These are phyloP conservation scores for Talaromyces adpressus DNA, from an alignment of 495 filamentous ascomycete species.

Conservation along the genomic window DNA sequence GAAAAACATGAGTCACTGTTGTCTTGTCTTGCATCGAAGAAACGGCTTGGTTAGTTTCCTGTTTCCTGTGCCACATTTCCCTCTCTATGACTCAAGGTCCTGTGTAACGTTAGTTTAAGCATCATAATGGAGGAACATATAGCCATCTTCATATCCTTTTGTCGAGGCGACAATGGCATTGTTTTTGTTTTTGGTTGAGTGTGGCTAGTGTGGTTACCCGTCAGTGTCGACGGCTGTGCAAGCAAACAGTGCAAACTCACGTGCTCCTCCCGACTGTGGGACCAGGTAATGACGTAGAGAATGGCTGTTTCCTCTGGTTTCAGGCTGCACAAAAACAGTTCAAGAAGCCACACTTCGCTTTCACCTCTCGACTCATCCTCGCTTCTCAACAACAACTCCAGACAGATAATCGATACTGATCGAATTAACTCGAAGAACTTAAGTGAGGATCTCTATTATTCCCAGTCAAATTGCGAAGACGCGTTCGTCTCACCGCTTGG, in stretches of 20 bases:
- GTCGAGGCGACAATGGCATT: neutral
- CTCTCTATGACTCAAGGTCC: neutral
- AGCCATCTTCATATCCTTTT: neutral
- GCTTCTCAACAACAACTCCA: neutral
- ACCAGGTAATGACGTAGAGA: constrained; percentile 7
- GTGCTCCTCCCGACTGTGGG: neutral
- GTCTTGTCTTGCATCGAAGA: neutral
- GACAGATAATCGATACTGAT: neutral
- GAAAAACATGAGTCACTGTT: neutral
- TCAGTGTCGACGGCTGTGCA: neutral
- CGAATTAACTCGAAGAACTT: neutral
- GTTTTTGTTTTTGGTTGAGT: neutral
- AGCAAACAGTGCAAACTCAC: constrained; percentile 7
- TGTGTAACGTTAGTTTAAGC: neutral
- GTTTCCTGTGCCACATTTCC: neutral
- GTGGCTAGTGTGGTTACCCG: neutral
- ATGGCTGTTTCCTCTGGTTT: neutral
- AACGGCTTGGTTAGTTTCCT: neutral
- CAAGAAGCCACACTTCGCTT: constrained; percentile 1
- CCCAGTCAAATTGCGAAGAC: neutral
- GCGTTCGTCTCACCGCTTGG: neutral
- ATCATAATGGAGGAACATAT: neutral
- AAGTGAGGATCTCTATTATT: neutral
- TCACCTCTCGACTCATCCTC: neutral
- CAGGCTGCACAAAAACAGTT: constrained; percentile 8